Evolutionary conservation across 768 basidiomycete genomes (phyloP), one percentile per base, ranked within the genome.

Genomic region (Mycena polygramma): DNA sequence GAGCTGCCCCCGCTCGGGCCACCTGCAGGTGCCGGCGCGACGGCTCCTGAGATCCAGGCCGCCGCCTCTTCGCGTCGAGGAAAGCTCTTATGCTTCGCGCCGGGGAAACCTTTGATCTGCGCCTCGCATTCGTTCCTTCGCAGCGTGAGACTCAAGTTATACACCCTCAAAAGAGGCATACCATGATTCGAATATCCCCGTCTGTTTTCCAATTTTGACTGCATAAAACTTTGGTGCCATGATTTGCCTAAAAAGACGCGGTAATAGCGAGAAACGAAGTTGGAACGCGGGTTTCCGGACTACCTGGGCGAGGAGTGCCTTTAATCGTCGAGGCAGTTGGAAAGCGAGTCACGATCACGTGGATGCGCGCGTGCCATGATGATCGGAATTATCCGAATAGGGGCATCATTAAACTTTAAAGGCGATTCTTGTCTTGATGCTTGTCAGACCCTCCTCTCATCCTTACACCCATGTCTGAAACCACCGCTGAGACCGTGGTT

Each of bases 51-150:
- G 20, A 88, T 80, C 80, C 89, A 97, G 1, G 77, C 82, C 65
- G 87, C 79, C 0, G 96, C 96, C 41, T 90, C 89, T 1, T 79
- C 77, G 35, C 80, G 77, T 82, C 88, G 8, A 71, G 60, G 76
- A 97, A 91, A 74, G 92, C 94, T 30, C 78, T 95, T 91, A 82
- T 86, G 91, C 35, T 77, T 80, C 0, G 94, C 88, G 17, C 86
- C 86, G 0, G 82, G 45, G 76, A 87, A 95, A 39, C 90, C 90
- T 65, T 90, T 88, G 46, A 91, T 85, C 77, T 95, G 94, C 0
- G 77, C 78, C 75, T 91, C 83, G 72, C 92, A 92, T 19, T 96
- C 94, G 8, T 81, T 82, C 95, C 95, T 75, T 52, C 11, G 22
- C 10, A 26, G 39, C 7, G 46, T 64, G 35, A 54, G 62, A 26